Conservation (phyloP, 2,329 filamentous ascomycete genomes). For the Aotearoamyces nothofagi region DNA sequence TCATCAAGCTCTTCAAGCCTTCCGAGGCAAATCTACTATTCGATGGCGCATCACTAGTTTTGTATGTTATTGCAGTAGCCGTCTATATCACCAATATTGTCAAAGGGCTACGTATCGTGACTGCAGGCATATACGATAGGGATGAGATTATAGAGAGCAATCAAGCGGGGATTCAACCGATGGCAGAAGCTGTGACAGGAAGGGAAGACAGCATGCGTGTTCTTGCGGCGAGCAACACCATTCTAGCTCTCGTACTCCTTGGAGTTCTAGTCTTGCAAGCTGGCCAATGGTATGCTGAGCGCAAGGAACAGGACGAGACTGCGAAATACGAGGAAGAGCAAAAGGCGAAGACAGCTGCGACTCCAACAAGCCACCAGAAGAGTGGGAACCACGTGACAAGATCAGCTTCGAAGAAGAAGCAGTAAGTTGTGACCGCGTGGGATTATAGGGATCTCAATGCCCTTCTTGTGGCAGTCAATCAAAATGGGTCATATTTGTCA, state of each 20-base stretch:
- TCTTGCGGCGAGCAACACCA: slow-evolving; percentile 87
- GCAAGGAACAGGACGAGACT: slow-evolving; percentile 73
- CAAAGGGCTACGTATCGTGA: slow-evolving; percentile 79
- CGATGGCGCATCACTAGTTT: slow-evolving; percentile 56
- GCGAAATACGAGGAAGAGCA: slow-evolving; percentile 43
- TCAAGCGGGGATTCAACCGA: slow-evolving; percentile 14
- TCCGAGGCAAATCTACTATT: slow-evolving; percentile 93
- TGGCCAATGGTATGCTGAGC: slow-evolving; percentile 96
- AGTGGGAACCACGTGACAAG: slow-evolving; percentile 12
- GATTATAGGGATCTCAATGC: no score
- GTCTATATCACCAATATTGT: slow-evolving; percentile 96
- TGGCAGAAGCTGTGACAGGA: slow-evolving; percentile 53
- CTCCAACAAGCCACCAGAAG: slow-evolving; percentile 21
- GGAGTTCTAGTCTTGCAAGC: slow-evolving; percentile 88
- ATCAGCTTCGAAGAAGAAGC: slow-evolving; percentile 21
- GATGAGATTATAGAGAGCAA: slow-evolving; percentile 23
- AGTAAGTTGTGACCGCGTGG: no score
- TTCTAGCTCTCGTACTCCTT: slow-evolving; percentile 78
- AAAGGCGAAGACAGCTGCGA: slow-evolving; percentile 28
- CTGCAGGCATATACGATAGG: slow-evolving; percentile 41
- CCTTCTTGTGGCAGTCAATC: no score
- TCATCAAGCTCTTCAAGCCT: slow-evolving; percentile 89
- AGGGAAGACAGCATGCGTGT: slow-evolving; percentile 86
- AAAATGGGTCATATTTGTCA: no score
- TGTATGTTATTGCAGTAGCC: slow-evolving; percentile 74